These are phyloP conservation scores for Citrus medica DNA, from an alignment of 345 rosid species.

Conservation along the genomic window DNA sequence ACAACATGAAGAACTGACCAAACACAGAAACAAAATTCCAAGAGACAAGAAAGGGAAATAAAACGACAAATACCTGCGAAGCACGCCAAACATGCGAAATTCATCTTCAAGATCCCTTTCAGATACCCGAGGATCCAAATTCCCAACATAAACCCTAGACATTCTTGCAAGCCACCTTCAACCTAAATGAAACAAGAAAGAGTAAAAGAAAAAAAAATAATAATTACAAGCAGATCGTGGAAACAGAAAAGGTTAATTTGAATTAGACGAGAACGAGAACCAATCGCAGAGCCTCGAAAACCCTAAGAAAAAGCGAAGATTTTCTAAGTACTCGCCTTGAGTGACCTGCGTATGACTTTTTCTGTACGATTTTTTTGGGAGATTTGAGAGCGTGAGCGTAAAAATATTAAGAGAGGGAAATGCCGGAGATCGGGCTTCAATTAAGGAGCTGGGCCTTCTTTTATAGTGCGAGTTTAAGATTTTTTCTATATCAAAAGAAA, in stretches of 20 bases:
- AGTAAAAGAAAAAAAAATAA: too few species aligned
- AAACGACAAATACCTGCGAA: slow-evolving; percentile 43
- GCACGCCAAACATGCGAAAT: slow-evolving; percentile 65
- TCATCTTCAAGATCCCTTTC: slow-evolving; percentile 84
- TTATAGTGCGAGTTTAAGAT: too few species aligned
- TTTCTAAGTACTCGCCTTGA: neutral
- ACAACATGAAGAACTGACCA: neutral
- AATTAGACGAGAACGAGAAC: neutral
- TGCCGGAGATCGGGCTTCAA: neutral
- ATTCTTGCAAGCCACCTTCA: slow-evolving; percentile 30
- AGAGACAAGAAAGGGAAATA: neutral
- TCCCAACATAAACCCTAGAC: slow-evolving; percentile 79
- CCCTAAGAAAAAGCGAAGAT: neutral
- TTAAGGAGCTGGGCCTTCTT: neutral
- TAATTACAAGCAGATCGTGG: neutral
- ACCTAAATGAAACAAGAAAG: slow-evolving; percentile 10
- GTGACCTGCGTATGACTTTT: neutral
- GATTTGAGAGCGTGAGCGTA: too few species aligned
- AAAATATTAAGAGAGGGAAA: neutral
- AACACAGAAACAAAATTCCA: neutral
- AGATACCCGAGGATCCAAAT: slow-evolving; percentile 58
- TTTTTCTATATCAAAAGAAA: neutral
- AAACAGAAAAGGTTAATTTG: neutral
- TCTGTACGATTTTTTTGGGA: too few species aligned
- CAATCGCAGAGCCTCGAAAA: neutral